These are phyloP conservation scores for Amanita subjunquillea DNA, from an alignment of 768 basidiomycete species.

Conservation along the genomic window DNA sequence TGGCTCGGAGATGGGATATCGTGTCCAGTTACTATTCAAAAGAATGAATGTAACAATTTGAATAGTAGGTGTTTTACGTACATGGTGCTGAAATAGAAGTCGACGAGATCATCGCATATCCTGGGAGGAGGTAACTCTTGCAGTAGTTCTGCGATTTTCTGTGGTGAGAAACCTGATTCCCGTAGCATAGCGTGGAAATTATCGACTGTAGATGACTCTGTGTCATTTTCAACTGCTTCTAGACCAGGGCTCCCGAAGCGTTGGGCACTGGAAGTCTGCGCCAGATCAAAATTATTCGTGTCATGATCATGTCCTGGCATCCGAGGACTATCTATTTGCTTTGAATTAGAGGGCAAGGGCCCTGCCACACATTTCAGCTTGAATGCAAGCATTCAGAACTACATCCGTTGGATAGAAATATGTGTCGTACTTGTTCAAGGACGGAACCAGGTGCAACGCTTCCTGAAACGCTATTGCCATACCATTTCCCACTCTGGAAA, in stretches of 20 bases:
- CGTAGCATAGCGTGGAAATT: slow-evolving; percentile 79
- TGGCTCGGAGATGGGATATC: slow-evolving; percentile 82
- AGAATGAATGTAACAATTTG: slow-evolving; percentile 7
- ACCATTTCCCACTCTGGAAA: slow-evolving; percentile 82
- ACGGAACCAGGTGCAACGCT: slow-evolving; percentile 73
- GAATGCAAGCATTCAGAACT: slow-evolving; percentile 4
- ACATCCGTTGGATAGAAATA: background rate
- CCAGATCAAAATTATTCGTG: slow-evolving; percentile 6
- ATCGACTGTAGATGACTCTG: slow-evolving; percentile 58
- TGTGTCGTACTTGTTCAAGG: slow-evolving; percentile 55
- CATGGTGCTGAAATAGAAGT: slow-evolving; percentile 74
- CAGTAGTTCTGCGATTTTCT: slow-evolving; percentile 82
- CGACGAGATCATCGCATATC: slow-evolving; percentile 67
- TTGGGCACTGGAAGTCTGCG: slow-evolving; percentile 16
- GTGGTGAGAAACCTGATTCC: slow-evolving; percentile 87
- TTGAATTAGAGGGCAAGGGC: slow-evolving; percentile 16
- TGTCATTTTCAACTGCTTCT: slow-evolving; percentile 28
- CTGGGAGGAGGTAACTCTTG: slow-evolving; percentile 78
- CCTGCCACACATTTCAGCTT: slow-evolving; percentile 48
- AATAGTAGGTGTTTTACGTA: slow-evolving; percentile 21
- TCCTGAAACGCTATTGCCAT: slow-evolving; percentile 74
- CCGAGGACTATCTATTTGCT: background rate
- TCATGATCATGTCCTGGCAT: background rate
- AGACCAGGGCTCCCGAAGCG: slow-evolving; percentile 8
- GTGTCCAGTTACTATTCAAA: slow-evolving; percentile 72